These are phyloP conservation scores for Dissoconium aciculare DNA, from an alignment of 2,329 filamentous ascomycete species.

Conservation along the genomic window DNA sequence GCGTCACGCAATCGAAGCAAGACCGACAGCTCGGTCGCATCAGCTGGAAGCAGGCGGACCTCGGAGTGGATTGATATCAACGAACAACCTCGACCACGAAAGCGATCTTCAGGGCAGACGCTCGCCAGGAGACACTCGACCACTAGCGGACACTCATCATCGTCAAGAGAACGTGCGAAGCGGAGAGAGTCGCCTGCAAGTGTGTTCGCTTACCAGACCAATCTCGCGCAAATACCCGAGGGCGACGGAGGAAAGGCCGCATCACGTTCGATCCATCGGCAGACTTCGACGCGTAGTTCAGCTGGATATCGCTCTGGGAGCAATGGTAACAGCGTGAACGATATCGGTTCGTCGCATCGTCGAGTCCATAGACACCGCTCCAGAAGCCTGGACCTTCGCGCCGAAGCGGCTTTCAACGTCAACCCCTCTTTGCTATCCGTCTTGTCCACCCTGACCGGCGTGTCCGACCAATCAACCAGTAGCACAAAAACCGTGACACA, in stretches of 20 bases:
- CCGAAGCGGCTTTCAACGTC: constrained; percentile 19
- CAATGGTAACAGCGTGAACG: constrained; percentile 8
- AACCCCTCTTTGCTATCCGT: constrained; percentile 31
- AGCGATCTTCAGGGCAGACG: constrained; percentile 3
- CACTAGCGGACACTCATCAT: constrained; percentile 5
- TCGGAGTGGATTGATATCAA: constrained; percentile 20
- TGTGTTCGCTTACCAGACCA: constrained; percentile 24
- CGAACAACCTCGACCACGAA: constrained; percentile 9
- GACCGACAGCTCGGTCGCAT: constrained; percentile 9
- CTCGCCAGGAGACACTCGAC: constrained; percentile 7
- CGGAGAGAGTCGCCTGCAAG: constrained; percentile 12
- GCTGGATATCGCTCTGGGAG: constrained; percentile 8
- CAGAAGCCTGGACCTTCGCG: constrained; percentile 21
- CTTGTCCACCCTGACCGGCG: constrained; percentile 27
- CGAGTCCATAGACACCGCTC: constrained; percentile 22
- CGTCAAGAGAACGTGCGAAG: constrained; percentile 7
- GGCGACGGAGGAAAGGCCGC: no score
- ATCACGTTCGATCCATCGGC: no score
- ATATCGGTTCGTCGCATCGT: constrained; percentile 9
- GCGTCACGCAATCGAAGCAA: constrained; percentile 13
- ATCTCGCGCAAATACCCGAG: constrained; percentile 29
- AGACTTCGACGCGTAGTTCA: constrained; percentile 17
- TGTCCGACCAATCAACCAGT: constrained; percentile 29
- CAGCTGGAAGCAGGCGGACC: constrained; percentile 10
- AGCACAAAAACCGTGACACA: constrained; percentile 34